Percentiles rank a stretch among this genome's conserved stretches.
phyloP scores from a whole-genome alignment of 441 rosid genomes.

The Gossypium davidsonii region DNA sequence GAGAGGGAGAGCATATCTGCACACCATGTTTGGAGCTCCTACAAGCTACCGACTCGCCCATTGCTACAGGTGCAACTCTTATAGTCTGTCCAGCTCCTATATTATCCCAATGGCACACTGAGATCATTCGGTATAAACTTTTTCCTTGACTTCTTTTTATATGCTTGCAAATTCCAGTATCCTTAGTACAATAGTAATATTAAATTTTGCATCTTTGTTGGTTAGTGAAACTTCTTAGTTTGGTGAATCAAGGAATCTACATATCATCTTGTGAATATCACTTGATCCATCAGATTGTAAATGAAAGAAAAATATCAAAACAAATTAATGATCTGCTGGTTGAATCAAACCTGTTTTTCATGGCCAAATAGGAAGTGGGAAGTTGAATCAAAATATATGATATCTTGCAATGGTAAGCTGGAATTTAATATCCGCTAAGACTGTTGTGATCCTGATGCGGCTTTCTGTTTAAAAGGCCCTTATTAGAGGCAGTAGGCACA shows the following conservation, averaged over 20 bases:
- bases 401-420: no score
- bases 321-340: not conserved
- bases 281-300: not conserved
- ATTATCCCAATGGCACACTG: constrained; percentile 92
- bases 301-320: not conserved
- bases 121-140: constrained; percentile 62
- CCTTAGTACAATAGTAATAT: not conserved
- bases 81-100: constrained; percentile 95
- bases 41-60: constrained; percentile 66
- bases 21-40: constrained; percentile 72
- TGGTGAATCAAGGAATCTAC: not conserved
- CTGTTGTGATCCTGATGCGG: not conserved
- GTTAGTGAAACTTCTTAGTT: constrained; percentile 1
- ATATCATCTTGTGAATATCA: constrained; percentile 3
- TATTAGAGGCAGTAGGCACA: not conserved
- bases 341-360: not conserved
- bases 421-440: not conserved
- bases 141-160: constrained; percentile 6
- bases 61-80: constrained; percentile 84
- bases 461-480: not conserved
- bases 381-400: not conserved
- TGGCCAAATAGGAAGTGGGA: not conserved
- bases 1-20: constrained; percentile 79
- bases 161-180: not conserved
- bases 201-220: not conserved